Base-by-base conservation (phyloP, 805 yeast species). In the Saccharomycopsis fermentans region DNA sequence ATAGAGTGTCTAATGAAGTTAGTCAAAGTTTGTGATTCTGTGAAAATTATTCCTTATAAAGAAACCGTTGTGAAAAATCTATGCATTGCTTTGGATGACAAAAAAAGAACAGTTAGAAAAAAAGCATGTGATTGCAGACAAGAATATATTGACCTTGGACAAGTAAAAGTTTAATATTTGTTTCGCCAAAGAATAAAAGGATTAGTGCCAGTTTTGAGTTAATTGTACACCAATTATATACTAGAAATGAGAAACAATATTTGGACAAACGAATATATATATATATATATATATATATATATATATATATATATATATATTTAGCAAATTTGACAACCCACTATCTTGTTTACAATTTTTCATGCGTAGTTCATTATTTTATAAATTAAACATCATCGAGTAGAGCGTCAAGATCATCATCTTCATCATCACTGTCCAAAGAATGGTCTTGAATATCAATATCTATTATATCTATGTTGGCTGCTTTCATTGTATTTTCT, bases 121-220 rank as follows among this genome's bases (percentile, higher is more conserved):
- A 76, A 81, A 55, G 86, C 92, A 6, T 83, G 87, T 56, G 90
- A 86, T 64, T 81, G 92, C 57, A 80, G 97, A 66, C 97, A 92
- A 68, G 73, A 77, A 0, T 85, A 81, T 65, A 88, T 74, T 68
- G 95, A 87, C 63, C 47, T 58, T 16, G 60, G 60, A 9, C 55
- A 50, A 35, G 43, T 55, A 34, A 58, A 58, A 21, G 34, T 52
- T 11, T 54, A 19, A 52, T n/a, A 32, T 9, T 27, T 27, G 32
- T 27, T 27, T 5, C 32, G 32, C 4, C n/a, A n/a, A n/a, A n/a
- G n/a, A n/a, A n/a, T n/a, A n/a, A n/a, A n/a, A n/a, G n/a, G n/a
- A n/a, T n/a, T n/a, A n/a, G n/a, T n/a, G n/a, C n/a, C 35, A 32
- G 12, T 32, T 32, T 32, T 32, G 8, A 29, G 9, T 4, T 40